A percentile compares a stretch with the other conserved stretches of the same genome.
Evolutionary conservation across 23 red algal species (phyloP).

Genomic region (Porphyridium purpureum): DNA sequence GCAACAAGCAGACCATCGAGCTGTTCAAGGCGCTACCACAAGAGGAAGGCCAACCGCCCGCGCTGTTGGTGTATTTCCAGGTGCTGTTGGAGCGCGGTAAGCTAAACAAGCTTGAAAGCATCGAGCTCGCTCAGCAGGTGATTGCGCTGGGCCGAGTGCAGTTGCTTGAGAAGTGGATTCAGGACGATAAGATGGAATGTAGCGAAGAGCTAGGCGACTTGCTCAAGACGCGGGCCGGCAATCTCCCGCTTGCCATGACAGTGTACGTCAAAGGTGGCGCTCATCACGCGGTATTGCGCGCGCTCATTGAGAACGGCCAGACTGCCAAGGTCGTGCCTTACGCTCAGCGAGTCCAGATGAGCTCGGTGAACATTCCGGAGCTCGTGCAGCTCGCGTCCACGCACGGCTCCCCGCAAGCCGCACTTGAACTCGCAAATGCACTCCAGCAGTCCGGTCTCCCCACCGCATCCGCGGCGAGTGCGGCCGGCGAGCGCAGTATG

Average conservation of each 20-base stretch:
- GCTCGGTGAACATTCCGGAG: conserved; percentile 38
- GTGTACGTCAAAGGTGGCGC: conserved; percentile 74
- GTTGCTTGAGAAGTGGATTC: conserved; percentile 84
- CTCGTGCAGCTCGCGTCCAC: conserved; percentile 60
- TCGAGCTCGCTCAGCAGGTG: conserved; percentile 75
- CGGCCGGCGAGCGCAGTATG: conserved; percentile 32
- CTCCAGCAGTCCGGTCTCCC: conserved; percentile 38
- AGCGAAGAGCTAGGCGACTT: conserved; percentile 84
- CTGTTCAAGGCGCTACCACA: conserved; percentile 78
- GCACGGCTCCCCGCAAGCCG: conserved; percentile 28
- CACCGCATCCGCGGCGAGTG: neutral
- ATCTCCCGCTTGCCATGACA: conserved; percentile 57
- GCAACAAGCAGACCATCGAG: conserved; percentile 70
- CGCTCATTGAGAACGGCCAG: conserved; percentile 67
- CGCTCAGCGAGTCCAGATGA: conserved; percentile 43
- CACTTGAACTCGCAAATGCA: conserved; percentile 65
- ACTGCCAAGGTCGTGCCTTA: conserved; percentile 49
- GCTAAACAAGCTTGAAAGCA: conserved; percentile 68
- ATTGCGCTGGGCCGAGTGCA: conserved; percentile 42
- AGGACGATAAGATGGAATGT: conserved; percentile 84
- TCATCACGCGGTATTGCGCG: conserved; percentile 82
- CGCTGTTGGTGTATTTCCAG: conserved; percentile 86
- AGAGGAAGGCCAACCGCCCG: conserved; percentile 51
- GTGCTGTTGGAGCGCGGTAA: conserved; percentile 66
- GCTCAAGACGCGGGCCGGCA: conserved; percentile 18